phyloP scores from a whole-genome alignment of 805 yeast genomes.

The Starmera amethionina region DNA sequence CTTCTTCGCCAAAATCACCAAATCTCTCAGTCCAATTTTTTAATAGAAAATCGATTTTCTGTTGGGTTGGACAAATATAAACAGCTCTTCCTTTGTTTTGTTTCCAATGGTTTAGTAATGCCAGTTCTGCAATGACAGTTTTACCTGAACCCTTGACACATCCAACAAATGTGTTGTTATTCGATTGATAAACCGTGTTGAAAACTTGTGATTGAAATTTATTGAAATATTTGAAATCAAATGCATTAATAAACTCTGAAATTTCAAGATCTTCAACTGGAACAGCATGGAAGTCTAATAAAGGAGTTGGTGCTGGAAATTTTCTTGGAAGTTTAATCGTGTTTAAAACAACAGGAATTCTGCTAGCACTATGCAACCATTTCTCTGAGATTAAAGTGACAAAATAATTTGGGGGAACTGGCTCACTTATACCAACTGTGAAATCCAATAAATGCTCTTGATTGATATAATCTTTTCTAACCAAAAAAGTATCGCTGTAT shows the following conservation, averaged over 20 bases:
- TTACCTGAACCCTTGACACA: conserved; percentile 72
- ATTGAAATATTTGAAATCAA: conserved; percentile 49
- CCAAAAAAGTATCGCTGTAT: conserved; percentile 42
- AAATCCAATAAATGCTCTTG: conserved; percentile 53
- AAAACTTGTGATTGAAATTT: conserved; percentile 66
- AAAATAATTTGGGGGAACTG: conserved; percentile 64
- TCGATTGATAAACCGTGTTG: conserved; percentile 44
- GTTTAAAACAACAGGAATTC: conserved; percentile 48
- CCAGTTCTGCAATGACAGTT: conserved; percentile 60
- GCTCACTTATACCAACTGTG: conserved; percentile 45
- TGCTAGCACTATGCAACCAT: conserved; percentile 73
- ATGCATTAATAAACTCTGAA: conserved; percentile 36
- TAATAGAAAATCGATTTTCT: conserved; percentile 35
- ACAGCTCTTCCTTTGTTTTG: conserved; percentile 60
- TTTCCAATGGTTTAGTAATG: conserved; percentile 65
- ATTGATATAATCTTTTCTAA: conserved; percentile 39
- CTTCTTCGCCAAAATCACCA: conserved; percentile 36
- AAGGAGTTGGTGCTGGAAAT: conserved; percentile 51
- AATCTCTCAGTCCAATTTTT: conserved; percentile 47
- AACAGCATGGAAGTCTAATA: conserved; percentile 41
- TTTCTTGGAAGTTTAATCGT: conserved; percentile 48
- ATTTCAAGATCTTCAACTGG: conserved; percentile 38
- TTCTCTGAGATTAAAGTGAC: conserved; percentile 65
- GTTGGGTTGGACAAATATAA: conserved; percentile 59
- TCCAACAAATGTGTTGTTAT: conserved; percentile 57